These are phyloP conservation scores for Blastobotrys apis DNA, from an alignment of 1,139 yeast species.

Conservation along the genomic window DNA sequence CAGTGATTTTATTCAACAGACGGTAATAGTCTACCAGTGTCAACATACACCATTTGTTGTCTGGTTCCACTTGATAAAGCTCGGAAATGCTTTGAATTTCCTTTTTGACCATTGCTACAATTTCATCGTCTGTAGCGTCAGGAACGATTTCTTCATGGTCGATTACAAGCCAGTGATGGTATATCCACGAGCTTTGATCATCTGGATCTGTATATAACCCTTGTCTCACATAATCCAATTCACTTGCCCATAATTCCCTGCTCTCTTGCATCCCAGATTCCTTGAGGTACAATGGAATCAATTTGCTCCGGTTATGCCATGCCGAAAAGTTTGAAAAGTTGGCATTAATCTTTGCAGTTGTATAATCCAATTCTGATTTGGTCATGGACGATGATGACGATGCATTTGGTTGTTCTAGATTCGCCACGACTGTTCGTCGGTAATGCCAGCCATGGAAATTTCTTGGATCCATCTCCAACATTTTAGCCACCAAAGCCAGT, in stretches of 20 bases:
- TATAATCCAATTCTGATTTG: conserved; percentile 62
- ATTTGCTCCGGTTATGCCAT: conserved; percentile 84
- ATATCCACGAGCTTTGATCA: conserved; percentile 91
- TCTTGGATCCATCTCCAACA: conserved; percentile 69
- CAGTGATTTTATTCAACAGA: conserved; percentile 17
- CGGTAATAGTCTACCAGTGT: conserved; percentile 29
- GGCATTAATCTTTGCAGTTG: conserved; percentile 70
- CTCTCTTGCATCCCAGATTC: conserved; percentile 28
- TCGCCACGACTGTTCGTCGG: conserved; percentile 63
- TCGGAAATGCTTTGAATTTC: conserved; percentile 35
- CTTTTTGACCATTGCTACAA: conserved; percentile 27
- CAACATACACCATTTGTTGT: conserved; percentile 38
- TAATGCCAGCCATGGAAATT: conserved; percentile 97
- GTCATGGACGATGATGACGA: conserved; percentile 19
- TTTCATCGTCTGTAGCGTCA: conserved; percentile 24
- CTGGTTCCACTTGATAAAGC: conserved; percentile 38
- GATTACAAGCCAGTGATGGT: conserved; percentile 75
- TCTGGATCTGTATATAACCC: conserved; percentile 93
- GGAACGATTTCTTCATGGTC: conserved; percentile 44
- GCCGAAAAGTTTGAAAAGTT: conserved; percentile 93
- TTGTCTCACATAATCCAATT: conserved; percentile 64
- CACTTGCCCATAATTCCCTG: conserved; percentile 46
- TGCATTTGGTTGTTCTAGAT: conserved; percentile 40
- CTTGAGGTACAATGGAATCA: conserved; percentile 52
- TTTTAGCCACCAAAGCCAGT: conserved; percentile 59